Percentiles rank a stretch among this genome's conserved stretches.
phyloP scores from a whole-genome alignment of 1,139 yeast species.

The Yamadazyma sp. region DNA sequence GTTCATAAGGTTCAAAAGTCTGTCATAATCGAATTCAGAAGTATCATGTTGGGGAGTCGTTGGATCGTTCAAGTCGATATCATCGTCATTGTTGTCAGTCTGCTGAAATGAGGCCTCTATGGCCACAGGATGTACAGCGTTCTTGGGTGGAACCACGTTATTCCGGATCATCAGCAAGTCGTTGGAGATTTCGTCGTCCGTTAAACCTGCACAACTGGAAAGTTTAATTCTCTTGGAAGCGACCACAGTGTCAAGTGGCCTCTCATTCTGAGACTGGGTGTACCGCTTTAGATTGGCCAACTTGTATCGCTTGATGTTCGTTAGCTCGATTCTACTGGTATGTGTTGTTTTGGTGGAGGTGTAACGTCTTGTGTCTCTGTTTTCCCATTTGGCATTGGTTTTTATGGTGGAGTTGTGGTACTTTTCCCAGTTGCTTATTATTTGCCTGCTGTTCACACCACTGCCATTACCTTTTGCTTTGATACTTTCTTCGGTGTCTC shows the following conservation, averaged over 20 bases:
- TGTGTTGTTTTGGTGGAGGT: slow-evolving; percentile 13
- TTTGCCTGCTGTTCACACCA: background rate
- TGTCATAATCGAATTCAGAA: slow-evolving; percentile 8
- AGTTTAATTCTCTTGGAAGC: slow-evolving; percentile 13
- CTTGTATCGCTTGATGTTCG: slow-evolving; percentile 24
- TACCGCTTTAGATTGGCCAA: slow-evolving; percentile 12
- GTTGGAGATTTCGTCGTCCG: slow-evolving; percentile 22
- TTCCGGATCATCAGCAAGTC: slow-evolving; percentile 12
- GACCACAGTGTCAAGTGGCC: background rate
- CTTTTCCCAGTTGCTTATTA: slow-evolving; percentile 18
- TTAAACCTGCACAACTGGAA: slow-evolving; percentile 23
- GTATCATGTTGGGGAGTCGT: slow-evolving; percentile 6
- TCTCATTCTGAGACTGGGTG: slow-evolving; percentile 3
- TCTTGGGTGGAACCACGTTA: slow-evolving; percentile 1
- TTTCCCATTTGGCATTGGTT: slow-evolving; percentile 9
- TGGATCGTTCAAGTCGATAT: slow-evolving; percentile 6
- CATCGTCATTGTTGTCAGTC: slow-evolving; percentile 1
- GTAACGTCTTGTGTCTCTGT: slow-evolving; percentile 9
- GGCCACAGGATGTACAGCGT: slow-evolving; percentile 10
- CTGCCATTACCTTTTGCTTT: too few relatives aligned
- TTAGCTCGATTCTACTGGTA: slow-evolving; percentile 35
- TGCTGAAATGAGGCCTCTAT: background rate
- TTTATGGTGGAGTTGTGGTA: slow-evolving; percentile 35
- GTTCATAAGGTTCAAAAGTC: slow-evolving; percentile 5
- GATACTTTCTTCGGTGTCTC: slow-evolving; percentile 30